These are phyloP conservation scores for Ceratobasidium sp. DNA, from an alignment of 1,284 basidiomycete genomes.

Conservation along the genomic window DNA sequence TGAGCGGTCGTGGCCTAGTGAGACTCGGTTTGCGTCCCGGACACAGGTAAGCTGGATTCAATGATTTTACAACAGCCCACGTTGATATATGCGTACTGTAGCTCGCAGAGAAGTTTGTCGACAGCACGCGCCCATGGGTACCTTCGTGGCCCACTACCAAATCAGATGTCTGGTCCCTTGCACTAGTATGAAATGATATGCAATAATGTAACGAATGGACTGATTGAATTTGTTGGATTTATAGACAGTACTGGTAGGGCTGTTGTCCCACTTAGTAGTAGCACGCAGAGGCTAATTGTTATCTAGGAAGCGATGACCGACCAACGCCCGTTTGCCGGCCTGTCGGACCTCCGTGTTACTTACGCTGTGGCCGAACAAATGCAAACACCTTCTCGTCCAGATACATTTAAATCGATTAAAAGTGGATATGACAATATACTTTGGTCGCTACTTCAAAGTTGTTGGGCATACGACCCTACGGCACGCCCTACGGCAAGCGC, in stretches of 20 bases:
- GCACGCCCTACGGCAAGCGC: slow-evolving; percentile 9
- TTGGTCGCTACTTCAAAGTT: slow-evolving; percentile 19
- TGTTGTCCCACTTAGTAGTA: too few species aligned
- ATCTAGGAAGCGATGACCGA: slow-evolving; percentile 5
- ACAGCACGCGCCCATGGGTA: neutral
- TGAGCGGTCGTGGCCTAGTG: neutral
- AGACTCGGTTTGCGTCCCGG: neutral
- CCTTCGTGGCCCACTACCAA: slow-evolving; percentile 4
- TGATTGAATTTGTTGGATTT: neutral
- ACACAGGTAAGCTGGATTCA: too few species aligned
- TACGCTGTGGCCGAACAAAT: neutral
- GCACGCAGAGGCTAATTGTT: neutral
- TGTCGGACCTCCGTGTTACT: slow-evolving; percentile 8
- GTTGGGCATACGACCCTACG: neutral
- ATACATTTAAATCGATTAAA: slow-evolving; percentile 12
- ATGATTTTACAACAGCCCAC: too few species aligned
- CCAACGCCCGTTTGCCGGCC: slow-evolving; percentile 2
- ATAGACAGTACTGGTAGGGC: slow-evolving; percentile 17
- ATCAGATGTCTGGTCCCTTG: slow-evolving; percentile 37
- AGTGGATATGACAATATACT: slow-evolving; percentile 18
- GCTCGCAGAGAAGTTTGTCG: too few species aligned
- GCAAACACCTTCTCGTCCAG: neutral
- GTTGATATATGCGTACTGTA: too few species aligned
- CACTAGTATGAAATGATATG: slow-evolving; percentile 10
- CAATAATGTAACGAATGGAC: neutral